Base-by-base conservation (phyloP, 1,284 basidiomycete genomes). In the Cystobasidium pallidum region DNA sequence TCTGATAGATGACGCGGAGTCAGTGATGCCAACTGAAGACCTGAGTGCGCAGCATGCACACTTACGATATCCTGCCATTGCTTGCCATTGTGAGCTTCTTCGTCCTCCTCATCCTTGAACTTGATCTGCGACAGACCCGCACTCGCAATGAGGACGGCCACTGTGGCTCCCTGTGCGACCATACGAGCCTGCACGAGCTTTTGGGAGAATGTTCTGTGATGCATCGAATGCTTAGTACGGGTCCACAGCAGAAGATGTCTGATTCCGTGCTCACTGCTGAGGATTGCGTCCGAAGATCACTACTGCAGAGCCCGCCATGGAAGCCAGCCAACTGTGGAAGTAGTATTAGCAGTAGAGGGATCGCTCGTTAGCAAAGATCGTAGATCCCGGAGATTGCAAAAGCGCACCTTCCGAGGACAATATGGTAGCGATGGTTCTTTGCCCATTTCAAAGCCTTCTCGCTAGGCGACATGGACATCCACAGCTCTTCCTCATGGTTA, bases 161-260 rank as follows among this genome's bases (percentile, higher is more conserved):
- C 68, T 7, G 68, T 72, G n/a, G 70, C 61, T 47, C 73, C 73
- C 55, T 74, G 73, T 43, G 73, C 73, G 54, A 66, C 51, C 73
- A 74, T 74, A 57, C 73, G 66, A 24, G 57, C 61, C 32, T 71
- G 68, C 45, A 71, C 68, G 7, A 71, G 68, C 61, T 71, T 71
- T 57, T 71, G 68, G 30, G 68, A 71, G 52, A 71, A 71, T 41
- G 68, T 71, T 66, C 64, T 66, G 51, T 11, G 7, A 34, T 3
- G 45, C 36, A 41, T 3, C 1, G n/a, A n/a, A n/a, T n/a, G n/a
- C n/a, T n/a, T n/a, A n/a, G n/a, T n/a, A n/a, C n/a, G n/a, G n/a
- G n/a, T n/a, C n/a, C n/a, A n/a, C n/a, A n/a, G n/a, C n/a, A n/a
- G n/a, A n/a, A n/a, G n/a, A n/a, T n/a, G n/a, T n/a, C n/a, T n/a